Conservation (phyloP, 129 eudicot species). For the Scalesia atractyloides region DNA sequence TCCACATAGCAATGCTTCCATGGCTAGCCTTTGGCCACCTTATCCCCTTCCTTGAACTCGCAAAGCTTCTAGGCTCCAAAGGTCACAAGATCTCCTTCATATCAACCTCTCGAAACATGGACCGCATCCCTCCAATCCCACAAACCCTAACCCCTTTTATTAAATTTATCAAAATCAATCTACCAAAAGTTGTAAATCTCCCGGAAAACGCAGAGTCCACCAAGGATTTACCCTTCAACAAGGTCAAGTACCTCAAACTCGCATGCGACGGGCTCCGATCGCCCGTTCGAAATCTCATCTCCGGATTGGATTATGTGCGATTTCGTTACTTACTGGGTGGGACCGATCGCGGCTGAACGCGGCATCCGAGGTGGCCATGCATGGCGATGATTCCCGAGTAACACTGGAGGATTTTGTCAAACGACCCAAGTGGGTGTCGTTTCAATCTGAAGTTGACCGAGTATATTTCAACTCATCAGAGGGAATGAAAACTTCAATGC, state of each 20-base stretch:
- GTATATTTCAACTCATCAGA: slow-evolving; percentile 18
- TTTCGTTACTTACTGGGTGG: slow-evolving; percentile 26
- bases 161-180: slow-evolving; percentile 5
- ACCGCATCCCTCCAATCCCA: slow-evolving; percentile 23
- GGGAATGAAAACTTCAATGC: not conserved
- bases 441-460: not conserved
- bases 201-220: slow-evolving; percentile 21
- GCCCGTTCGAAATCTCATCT: slow-evolving; percentile 23
- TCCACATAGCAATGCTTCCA: slow-evolving; percentile 36
- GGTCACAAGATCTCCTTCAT: slow-evolving; percentile 34
- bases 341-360: slow-evolving; percentile 14
- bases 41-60: slow-evolving; percentile 24
- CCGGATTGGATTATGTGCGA: slow-evolving; percentile 38
- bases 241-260: slow-evolving; percentile 20
- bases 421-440: slow-evolving; percentile 23
- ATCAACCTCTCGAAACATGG: slow-evolving; percentile 29
- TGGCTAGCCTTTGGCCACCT: slow-evolving; percentile 37
- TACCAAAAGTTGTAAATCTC: slow-evolving; percentile 14
- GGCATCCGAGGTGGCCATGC: slow-evolving; percentile 10
- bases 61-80: slow-evolving; percentile 30
- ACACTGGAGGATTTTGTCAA: not conserved
- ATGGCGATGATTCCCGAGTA: not conserved
- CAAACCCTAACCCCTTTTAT: slow-evolving; percentile 24
- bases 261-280: slow-evolving; percentile 32
- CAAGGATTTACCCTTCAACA: slow-evolving; percentile 22